Evolutionary conservation across 2,329 filamentous ascomycete species (phyloP), one percentile per base, ranked within the genome.

Genomic region (Dendrostoma leiphaemia): DNA sequence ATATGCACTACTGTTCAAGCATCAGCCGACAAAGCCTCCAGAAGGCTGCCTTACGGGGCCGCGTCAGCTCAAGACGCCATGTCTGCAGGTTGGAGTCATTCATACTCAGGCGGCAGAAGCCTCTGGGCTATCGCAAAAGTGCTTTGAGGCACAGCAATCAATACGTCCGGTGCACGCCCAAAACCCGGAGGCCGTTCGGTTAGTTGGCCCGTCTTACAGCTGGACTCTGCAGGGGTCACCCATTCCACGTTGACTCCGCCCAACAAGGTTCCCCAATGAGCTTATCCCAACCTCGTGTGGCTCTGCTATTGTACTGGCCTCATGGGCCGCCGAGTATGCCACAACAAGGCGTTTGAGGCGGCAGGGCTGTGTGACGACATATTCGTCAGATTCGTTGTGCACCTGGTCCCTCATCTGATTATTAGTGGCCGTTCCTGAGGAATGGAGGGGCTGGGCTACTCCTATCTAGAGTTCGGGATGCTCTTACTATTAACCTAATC

Each of bases 61-160:
- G 56, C 58, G 58, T 60, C 56, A 60, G 52, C 59, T 60, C 48
- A 54, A n/a, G 48, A 48, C 21, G 29, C 26, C 35, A 26, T 21
- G 43, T 12, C 35, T 53, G 54, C 34, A 32, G 45, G 53, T 48
- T 24, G 37, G 41, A 52, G 52, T 55, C 52, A 55, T 50, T 31
- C 32, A 40, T 37, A 3, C n/a, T 17, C 28, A 32, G 48, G 32
- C 35, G 47, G 51, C 51, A 29, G 23, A 29, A 46, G 13, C 15
- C 44, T 34, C 37, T 28, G 38, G 41, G 35, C 46, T 43, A 53
- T 50, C 40, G 54, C 50, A 32, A 31, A 53, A 37, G 23, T 28
- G 10, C 35, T 23, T 10, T 32, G n/a, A 45, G 43, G 43, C 43
- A 45, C 26, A 31, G 28, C 7, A 10, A 32, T 10, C 7, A 10